Evolutionary conservation across 352 stramenopile genomes (phyloP), one percentile per base, ranked within the genome.

Genomic region (Globisporangium okanoganense): DNA sequence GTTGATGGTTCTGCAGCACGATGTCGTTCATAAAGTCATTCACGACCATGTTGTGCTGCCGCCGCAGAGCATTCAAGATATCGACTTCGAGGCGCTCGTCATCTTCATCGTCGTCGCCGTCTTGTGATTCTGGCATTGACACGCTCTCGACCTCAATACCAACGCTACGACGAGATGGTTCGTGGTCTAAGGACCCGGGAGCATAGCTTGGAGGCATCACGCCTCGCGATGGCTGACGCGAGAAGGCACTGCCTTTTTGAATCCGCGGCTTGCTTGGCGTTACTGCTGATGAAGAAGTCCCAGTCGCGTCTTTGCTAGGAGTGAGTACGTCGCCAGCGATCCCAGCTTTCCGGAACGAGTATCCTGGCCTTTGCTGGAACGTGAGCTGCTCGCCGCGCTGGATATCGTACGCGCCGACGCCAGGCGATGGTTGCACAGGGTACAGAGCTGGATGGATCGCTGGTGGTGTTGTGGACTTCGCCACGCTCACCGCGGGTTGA

Each of bases 401-500:
- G 14, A 86, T 56, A 49, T 89, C 69, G 48, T 89, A 89, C 49
- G 63, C 61, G 3, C 79, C 73, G n/a, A 85, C 77, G 24, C 77
- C 75, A 66, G 59, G 49, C 4, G 51, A 65, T 1, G 61, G 65
- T 2, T 65, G 51, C 22, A 14, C 33, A 3, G 40, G 41, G 20
- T n/a, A 60, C 25, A 14, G 52, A 66, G n/a, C 31, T 9, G 65
- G 61, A 9, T 64, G 36, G 8, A 45, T 71, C 22, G 20, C n/a
- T 35, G 41, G 20, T 20, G 25, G 14, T 10, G 25, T 38, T 14
- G 27, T 36, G 33, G 27, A 20, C 38, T 56, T 41, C 14, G 43
- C 10, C 5, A 53, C 16, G 49, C 52, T 58, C 53, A 18, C 14
- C 18, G 22, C 24, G 48, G 56, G n/a, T 8, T 38, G 25, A 38